Conservation (phyloP, 768 basidiomycete species). For the Lactarius hengduanensis region DNA sequence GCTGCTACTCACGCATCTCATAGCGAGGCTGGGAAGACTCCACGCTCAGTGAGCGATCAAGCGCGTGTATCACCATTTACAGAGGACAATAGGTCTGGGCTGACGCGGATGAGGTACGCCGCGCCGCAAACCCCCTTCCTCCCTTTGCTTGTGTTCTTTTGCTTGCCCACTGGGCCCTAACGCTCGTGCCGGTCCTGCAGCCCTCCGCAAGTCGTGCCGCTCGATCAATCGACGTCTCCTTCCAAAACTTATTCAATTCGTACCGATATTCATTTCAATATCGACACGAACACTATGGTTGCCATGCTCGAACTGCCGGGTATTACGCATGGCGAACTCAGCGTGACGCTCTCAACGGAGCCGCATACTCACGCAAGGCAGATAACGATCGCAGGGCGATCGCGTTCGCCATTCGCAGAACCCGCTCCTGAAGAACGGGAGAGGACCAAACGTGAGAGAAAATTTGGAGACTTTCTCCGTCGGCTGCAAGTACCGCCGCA, state of each 20-base stretch:
- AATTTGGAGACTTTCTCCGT: conserved; percentile 49
- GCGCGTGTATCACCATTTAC: conserved; percentile 16
- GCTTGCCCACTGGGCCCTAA: conserved; percentile 8
- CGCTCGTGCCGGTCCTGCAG: conserved; percentile 20
- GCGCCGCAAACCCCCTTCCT: neutral
- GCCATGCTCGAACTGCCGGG: conserved; percentile 72
- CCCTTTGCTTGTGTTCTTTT: neutral
- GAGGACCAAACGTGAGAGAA: conserved; percentile 50
- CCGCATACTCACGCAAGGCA: conserved; percentile 61
- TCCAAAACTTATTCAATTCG: conserved; percentile 45
- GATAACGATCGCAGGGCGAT: conserved; percentile 53
- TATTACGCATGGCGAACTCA: conserved; percentile 55
- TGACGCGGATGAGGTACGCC: conserved; percentile 30
- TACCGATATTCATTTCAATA: conserved; percentile 60
- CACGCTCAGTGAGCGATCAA: conserved; percentile 25
- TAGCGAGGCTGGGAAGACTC: neutral
- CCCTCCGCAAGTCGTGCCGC: conserved; percentile 17
- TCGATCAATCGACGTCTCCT: neutral
- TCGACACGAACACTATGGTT: conserved; percentile 48
- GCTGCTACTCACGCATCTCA: conserved; percentile 6
- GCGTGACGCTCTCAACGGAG: conserved; percentile 58
- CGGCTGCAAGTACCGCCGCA: conserved; percentile 54
- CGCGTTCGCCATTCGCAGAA: conserved; percentile 42
- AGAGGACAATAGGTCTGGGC: conserved; percentile 13
- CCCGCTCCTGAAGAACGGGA: conserved; percentile 29